A percentile compares a stretch with the other conserved stretches of the same genome.
These are phyloP conservation scores for Metarhizium robertsii DNA, from an alignment of 2,329 filamentous ascomycete species.

Conservation along the genomic window DNA sequence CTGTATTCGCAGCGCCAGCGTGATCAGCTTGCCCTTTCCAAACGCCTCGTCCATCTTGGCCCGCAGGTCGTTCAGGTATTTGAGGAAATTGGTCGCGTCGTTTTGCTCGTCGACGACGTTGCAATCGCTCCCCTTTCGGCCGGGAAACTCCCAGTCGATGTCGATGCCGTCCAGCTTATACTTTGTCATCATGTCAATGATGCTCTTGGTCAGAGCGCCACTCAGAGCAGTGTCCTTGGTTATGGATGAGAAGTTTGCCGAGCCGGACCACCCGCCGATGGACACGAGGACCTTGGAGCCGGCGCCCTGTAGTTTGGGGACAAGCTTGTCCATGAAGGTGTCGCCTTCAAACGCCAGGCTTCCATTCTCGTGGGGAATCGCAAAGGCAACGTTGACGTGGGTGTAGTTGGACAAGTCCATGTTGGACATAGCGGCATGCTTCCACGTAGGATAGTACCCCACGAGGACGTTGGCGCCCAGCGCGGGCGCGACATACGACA, in stretches of 20 bases:
- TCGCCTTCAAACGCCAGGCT: constrained; percentile 3
- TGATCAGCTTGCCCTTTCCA: neutral
- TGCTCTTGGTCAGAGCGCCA: neutral
- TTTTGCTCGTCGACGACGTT: neutral
- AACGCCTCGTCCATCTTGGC: neutral
- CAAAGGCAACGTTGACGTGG: constrained; percentile 9
- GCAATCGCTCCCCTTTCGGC: neutral
- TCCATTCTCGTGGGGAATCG: constrained; percentile 3
- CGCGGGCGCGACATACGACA: neutral
- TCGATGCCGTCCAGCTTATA: constrained; percentile 1
- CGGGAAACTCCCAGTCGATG: constrained; percentile 6
- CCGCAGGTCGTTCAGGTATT: neutral
- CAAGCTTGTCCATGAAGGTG: neutral
- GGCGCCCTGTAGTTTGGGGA: neutral
- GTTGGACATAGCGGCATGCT: neutral
- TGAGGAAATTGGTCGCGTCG: neutral
- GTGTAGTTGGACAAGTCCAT: constrained; percentile 7
- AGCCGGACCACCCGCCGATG: constrained; percentile 6
- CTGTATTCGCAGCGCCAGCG: neutral
- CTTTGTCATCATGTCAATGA: neutral
- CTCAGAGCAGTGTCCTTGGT: neutral
- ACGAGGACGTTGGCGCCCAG: neutral
- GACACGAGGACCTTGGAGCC: constrained; percentile 7
- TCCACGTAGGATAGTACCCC: constrained; percentile 7
- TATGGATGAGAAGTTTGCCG: constrained; percentile 4